Evolutionary conservation across 208 protist genomes (phyloP).

Genomic region (Crithidia expoeki): DNA sequence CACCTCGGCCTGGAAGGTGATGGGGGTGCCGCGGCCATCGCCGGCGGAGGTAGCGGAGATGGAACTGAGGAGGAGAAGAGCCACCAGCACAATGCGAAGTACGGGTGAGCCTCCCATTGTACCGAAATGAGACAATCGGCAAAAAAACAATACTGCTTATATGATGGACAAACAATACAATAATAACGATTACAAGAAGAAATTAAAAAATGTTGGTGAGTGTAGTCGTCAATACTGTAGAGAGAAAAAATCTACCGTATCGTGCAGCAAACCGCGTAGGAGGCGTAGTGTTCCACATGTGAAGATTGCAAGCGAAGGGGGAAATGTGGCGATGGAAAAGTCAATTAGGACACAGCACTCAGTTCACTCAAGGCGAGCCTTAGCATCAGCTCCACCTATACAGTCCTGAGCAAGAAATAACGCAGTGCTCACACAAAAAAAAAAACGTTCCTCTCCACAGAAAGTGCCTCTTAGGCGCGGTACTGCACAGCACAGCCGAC

Average conservation of each 20-base stretch:
- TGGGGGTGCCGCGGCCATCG: conserved; percentile 50
- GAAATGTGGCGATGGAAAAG: too few species aligned
- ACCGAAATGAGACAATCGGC: neutral
- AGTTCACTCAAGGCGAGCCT: too few species aligned
- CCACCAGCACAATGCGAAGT: conserved; percentile 41
- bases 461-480: too few species aligned
- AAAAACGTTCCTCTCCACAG: too few species aligned
- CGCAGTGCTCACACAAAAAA: neutral
- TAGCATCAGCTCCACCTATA: too few species aligned
- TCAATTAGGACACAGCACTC: too few species aligned
- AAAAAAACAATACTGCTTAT: too few species aligned
- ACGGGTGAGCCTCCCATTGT: conserved; percentile 21
- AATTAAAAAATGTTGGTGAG: neutral
- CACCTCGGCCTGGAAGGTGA: conserved; percentile 96
- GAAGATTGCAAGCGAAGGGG: too few species aligned
- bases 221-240: neutral
- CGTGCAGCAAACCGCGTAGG: neutral
- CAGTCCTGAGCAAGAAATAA: too few species aligned
- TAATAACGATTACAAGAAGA: neutral
- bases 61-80: conserved; percentile 45
- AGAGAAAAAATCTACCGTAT: neutral
- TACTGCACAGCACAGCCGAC: neutral
- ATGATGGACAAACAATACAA: neutral
- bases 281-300: too few species aligned
- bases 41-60: conserved; percentile 26